Evolutionary conservation across 371 early-diverging fungal genomes (phyloP).

Genomic region (Actinomucor elegans): DNA sequence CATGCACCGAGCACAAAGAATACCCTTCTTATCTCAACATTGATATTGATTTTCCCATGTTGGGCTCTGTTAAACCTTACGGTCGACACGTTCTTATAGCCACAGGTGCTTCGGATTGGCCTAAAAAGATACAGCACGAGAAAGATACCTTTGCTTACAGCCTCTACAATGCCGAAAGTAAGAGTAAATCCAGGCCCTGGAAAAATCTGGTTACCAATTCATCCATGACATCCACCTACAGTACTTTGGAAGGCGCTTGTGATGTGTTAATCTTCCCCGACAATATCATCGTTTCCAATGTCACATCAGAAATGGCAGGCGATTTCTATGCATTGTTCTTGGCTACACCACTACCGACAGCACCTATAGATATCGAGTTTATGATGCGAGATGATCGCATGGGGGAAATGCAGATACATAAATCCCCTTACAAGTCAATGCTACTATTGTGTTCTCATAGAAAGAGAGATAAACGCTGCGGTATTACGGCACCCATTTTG

Average conservation of each 20-base stretch:
- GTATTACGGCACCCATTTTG: constrained; percentile 68
- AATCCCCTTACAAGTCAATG: constrained; percentile 28
- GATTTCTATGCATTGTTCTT: constrained; percentile 30
- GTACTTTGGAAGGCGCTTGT: constrained; percentile 18
- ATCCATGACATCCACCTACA: constrained; percentile 21
- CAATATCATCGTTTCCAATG: constrained; percentile 37
- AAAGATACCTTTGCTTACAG: constrained; percentile 34
- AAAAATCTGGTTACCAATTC: constrained; percentile 36
- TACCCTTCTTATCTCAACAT: constrained; percentile 67
- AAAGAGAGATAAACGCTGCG: constrained; percentile 75
- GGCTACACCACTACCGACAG: constrained; percentile 14
- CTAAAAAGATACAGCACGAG: constrained; percentile 49
- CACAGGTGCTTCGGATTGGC: constrained; percentile 64
- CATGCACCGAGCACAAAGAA: constrained; percentile 54
- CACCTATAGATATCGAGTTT: constrained; percentile 9
- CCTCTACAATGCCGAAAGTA: constrained; percentile 2
- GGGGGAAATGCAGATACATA: constrained; percentile 12
- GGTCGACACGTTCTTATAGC: constrained; percentile 62
- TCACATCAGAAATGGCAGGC: constrained; percentile 22
- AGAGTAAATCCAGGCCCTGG: constrained; percentile 8
- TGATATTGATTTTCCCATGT: constrained; percentile 48
- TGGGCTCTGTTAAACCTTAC: constrained; percentile 66
- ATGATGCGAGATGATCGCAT: constrained; percentile 6
- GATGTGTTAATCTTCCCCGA: constrained; percentile 43
- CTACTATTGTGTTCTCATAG: constrained; percentile 73